phyloP scores from a whole-genome alignment of 495 filamentous ascomycete species.

The Tuber brumale region DNA sequence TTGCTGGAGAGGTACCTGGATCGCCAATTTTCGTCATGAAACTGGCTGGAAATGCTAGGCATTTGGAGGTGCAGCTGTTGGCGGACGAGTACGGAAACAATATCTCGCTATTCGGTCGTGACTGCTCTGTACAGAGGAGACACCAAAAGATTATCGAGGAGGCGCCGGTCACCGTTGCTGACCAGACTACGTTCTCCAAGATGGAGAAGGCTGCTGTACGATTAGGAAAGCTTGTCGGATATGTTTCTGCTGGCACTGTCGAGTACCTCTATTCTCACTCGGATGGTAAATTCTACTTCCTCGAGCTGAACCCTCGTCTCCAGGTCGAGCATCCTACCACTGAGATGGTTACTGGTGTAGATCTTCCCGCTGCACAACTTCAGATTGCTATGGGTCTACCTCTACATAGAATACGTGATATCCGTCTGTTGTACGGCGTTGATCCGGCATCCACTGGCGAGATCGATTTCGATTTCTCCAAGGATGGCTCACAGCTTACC shows the following conservation, averaged over 20 bases:
- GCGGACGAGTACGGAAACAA: constrained; percentile 99
- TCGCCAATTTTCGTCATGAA: constrained; percentile 99
- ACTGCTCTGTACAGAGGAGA: constrained; percentile 96
- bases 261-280: constrained; percentile 99
- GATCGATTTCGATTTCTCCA: constrained; percentile 96
- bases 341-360: constrained; percentile 98
- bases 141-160: constrained; percentile 99
- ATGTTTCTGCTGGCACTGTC: constrained; percentile 97
- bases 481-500: constrained; percentile 70
- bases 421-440: constrained; percentile 90
- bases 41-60: constrained; percentile 88
- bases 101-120: constrained; percentile 95
- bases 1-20: constrained; percentile 95
- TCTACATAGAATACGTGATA: constrained; percentile 89
- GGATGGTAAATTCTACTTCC: constrained; percentile 98
- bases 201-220: constrained; percentile 98
- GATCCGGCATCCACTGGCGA: constrained; percentile 77
- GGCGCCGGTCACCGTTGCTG: constrained; percentile 93
- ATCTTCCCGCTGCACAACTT: constrained; percentile 91
- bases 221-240: constrained; percentile 86
- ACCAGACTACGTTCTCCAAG: constrained; percentile 74
- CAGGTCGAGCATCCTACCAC: constrained; percentile 99
- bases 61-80: constrained; percentile 94
- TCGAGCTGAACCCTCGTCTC: constrained; percentile 94
- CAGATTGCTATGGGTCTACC: constrained; percentile 99